Base-by-base conservation (phyloP, 164 flowering plant genomes). In the Aristolochia californica region DNA sequence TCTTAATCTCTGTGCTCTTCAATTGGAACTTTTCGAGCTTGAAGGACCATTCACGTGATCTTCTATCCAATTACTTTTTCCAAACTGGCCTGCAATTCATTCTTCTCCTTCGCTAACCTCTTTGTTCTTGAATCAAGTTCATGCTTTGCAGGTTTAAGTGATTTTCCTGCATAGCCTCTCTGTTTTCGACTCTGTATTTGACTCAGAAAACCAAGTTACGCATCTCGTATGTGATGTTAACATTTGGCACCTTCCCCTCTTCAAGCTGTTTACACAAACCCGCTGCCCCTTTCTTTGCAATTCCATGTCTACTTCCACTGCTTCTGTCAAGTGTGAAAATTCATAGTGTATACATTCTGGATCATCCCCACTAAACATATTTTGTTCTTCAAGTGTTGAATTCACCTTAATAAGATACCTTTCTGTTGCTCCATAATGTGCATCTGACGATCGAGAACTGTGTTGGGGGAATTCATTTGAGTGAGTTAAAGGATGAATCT, bases 31-130 rank as follows among this genome's bases (percentile, higher is more conserved):
- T 88, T 62, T 86, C 94, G 53, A 88, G 82, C 79, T 87, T 87
- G 18, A 57, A 66, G 20, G 95, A 80, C 96, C 99, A 88, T 43
- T 94, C 95, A 62, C 60, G 74, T 8, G 95, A 87, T 73, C 97
- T 83, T 72, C 95, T 79, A 63, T 94, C 99, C 43, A 94, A 61
- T 63, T 90, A 95, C 62, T 80, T n/a, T 82, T 67, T 89, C 97
- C 76, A 93, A 60, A 40, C 70, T 70, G 22, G 61, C 48, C 72
- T 85, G 90, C 72, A 85, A 45, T 63, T 90, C 95, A 65, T 70
- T 72, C 66, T 84, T 94, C 71, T 94, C 97, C 54, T 68, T 84
- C 71, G 84, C 95, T 57, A 88, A 66, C 64, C 75, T 74, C 60
- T 70, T 68, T 10, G 73, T 72, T 48, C 45, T 74, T 27, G 78